phyloP scores from a whole-genome alignment of 495 filamentous ascomycete genomes.

The Penicillium mononematosum region DNA sequence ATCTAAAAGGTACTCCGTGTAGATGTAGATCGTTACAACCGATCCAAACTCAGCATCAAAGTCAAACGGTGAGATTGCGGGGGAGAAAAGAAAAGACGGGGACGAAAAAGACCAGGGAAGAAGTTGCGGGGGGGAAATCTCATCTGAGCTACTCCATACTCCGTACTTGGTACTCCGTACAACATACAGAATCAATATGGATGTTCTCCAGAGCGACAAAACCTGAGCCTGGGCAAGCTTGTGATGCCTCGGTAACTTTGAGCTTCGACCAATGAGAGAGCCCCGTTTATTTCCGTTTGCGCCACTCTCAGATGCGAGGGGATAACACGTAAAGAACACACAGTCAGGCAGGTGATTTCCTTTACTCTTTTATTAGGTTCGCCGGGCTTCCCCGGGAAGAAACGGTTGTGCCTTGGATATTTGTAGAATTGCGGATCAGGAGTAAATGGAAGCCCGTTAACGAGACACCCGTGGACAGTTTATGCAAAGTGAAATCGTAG shows the following conservation, averaged over 20 bases:
- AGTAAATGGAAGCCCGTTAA: too few species aligned
- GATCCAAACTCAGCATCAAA: constrained; percentile 4
- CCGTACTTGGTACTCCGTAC: too few species aligned
- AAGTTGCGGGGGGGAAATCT: background rate
- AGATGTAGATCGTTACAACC: background rate
- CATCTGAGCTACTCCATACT: background rate
- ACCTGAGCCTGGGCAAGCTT: constrained; percentile 4
- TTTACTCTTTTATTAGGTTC: too few species aligned
- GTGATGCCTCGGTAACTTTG: constrained; percentile 26
- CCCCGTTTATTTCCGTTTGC: background rate
- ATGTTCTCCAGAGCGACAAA: background rate
- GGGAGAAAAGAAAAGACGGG: background rate
- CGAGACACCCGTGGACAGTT: too few species aligned
- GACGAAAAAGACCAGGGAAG: background rate
- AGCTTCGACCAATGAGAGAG: constrained; percentile 15
- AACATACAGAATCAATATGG: too few species aligned
- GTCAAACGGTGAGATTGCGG: constrained; percentile 11
- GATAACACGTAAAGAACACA: too few species aligned
- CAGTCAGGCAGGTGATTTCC: too few species aligned
- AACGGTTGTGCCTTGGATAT: too few species aligned
- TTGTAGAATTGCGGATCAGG: too few species aligned
- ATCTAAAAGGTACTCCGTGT: background rate
- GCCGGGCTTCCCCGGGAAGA: background rate
- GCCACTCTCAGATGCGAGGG: too few species aligned
- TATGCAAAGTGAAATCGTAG: too few species aligned